These are phyloP conservation scores for Colletotrichum tropicicola DNA, from an alignment of 2,329 filamentous ascomycete species.

Conservation along the genomic window DNA sequence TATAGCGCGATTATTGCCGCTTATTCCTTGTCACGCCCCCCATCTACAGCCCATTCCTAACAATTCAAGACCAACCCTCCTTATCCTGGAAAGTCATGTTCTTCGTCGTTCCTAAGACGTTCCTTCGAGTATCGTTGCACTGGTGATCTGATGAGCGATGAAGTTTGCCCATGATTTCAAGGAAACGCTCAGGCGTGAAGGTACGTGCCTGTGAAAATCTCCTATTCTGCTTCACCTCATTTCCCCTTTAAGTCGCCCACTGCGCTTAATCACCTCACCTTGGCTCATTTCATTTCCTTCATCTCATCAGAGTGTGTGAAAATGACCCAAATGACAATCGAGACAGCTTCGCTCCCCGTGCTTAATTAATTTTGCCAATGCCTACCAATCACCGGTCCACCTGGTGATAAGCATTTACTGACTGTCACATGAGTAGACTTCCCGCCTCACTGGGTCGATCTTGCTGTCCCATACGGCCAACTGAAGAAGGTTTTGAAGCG, in stretches of 20 bases:
- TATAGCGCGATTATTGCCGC: not conserved
- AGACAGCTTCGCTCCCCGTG: too few relatives aligned
- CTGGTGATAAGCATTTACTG: too few relatives aligned
- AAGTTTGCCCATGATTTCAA: conserved; percentile 88
- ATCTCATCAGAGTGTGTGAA: not conserved
- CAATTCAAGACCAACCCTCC: not conserved
- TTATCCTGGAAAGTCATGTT: not conserved
- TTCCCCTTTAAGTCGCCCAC: not conserved
- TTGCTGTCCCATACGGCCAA: conserved; percentile 83
- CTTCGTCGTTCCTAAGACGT: not conserved
- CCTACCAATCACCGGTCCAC: too few relatives aligned
- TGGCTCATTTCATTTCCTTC: not conserved
- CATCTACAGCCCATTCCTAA: not conserved
- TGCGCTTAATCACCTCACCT: not conserved
- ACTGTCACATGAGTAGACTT: conserved; percentile 61
- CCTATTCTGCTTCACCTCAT: too few relatives aligned
- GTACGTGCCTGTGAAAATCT: conserved; percentile 37
- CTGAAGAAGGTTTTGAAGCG: conserved; percentile 91
- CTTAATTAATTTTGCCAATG: too few relatives aligned
- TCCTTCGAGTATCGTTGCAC: not conserved
- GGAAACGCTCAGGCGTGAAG: conserved; percentile 71
- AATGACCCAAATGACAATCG: not conserved
- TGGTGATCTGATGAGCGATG: conserved; percentile 58
- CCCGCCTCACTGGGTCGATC: conserved; percentile 75
- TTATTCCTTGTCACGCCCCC: not conserved